Conservation (phyloP, 331 rosid genomes). For the Pyrus hybrid region DNA sequence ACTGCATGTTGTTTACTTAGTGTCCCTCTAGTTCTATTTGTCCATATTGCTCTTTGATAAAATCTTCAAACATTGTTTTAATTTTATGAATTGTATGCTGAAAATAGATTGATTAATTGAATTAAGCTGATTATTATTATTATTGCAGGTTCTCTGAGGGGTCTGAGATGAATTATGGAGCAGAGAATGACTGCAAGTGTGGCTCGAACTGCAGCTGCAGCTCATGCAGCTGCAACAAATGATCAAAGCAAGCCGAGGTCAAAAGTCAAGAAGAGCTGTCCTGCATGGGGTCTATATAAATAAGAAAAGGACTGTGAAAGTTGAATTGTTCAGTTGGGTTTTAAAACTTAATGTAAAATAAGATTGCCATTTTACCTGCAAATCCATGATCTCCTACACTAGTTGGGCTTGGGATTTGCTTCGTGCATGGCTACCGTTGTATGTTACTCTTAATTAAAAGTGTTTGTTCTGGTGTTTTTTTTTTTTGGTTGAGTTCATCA, state of each 20-base stretch:
- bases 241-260: not conserved
- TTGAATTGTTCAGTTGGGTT: not conserved
- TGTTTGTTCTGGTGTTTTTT: not conserved
- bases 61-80: not conserved
- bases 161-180: conserved; percentile 30
- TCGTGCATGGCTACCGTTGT: not conserved
- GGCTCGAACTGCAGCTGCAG: conserved; percentile 39
- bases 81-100: not conserved
- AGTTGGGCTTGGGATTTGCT: not conserved
- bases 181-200: conserved; percentile 42
- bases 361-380: not conserved
- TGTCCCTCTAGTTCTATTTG: not conserved
- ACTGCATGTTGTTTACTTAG: not conserved
- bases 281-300: not conserved
- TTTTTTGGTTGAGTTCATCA: not conserved
- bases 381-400: not conserved
- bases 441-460: not conserved
- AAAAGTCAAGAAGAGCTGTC: not conserved
- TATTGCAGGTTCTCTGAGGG: conserved; percentile 4
- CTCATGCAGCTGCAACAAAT: conserved; percentile 29
- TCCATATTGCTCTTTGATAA: not conserved
- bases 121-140: too few species aligned
- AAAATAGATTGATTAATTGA: not conserved
- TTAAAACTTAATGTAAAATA: not conserved
- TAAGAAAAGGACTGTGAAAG: not conserved